Evolutionary conservation across 495 filamentous ascomycete species (phyloP), one percentile per base, ranked within the genome.

Genomic region (Podospora didyma): DNA sequence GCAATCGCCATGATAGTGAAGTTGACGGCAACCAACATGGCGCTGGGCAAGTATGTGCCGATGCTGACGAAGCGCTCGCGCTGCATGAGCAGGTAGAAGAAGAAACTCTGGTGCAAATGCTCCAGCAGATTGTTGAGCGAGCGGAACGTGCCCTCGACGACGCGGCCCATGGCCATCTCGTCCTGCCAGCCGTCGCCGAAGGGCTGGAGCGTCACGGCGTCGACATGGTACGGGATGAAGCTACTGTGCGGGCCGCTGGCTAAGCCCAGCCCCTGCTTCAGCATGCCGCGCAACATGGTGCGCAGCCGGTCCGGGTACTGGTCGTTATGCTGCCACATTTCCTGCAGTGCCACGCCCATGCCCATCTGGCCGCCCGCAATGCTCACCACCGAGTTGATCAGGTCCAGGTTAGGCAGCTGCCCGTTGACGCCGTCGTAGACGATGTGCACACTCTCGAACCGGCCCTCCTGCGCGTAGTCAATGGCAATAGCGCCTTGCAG

Each of bases 41-140:
- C 94, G 70, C 91, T 96, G 4, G 95, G 94, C 5, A 98, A 77
- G 64, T 98, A 98, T 1, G 94, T 98, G 19, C 94, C 94, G 58
- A 98, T 98, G 70, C 93, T 97, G 53, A 97, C 95, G 70, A 97
- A 98, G 7, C 92, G 83, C 51, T 94, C 87, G 17, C 85, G 79
- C 52, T 90, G 86, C 82, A 98, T 91, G 17, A 98, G 82, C 22
- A 98, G 75, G 70, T 98, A 98, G 75, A 98, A 97, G 79, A 98
- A 98, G 79, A 97, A 98, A 66, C 90, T 96, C 76, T 98, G 94
- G 66, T 98, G 94, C 58, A 98, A 82, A 69, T 97, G 92, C 73
- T 98, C 94, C 16, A 98, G 80, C 51, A 98, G 73, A 67, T 98
- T 98, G 73, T 98, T 98, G 69, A 98, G 74, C 63, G 89, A 95